Evolutionary conservation across 1,139 yeast genomes (phyloP).

Genomic region (Geotrichum fermentans): DNA sequence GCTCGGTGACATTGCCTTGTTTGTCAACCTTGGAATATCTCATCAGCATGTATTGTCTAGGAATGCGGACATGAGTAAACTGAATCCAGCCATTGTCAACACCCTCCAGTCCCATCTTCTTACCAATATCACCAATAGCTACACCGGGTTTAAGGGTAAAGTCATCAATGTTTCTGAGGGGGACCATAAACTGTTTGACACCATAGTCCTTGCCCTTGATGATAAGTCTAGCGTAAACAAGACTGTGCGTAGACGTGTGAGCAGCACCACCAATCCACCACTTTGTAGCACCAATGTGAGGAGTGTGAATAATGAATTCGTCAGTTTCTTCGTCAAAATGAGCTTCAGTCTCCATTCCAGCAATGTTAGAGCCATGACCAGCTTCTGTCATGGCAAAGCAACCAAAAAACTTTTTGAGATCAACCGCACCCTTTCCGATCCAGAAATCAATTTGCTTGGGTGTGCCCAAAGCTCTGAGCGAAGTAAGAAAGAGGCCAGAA

Average conservation of each 20-base stretch:
- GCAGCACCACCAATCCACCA: constrained; percentile 99
- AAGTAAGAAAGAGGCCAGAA: constrained; percentile 60
- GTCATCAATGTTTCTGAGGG: constrained; percentile 60
- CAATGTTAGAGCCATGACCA: constrained; percentile 92
- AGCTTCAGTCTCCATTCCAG: constrained; percentile 84
- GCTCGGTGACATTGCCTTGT: constrained; percentile 55
- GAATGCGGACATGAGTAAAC: constrained; percentile 71
- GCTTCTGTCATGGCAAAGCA: constrained; percentile 92
- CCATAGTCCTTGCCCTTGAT: constrained; percentile 81
- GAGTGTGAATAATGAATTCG: constrained; percentile 71
- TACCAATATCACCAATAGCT: constrained; percentile 82
- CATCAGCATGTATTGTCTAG: constrained; percentile 74
- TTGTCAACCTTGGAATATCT: constrained; percentile 65
- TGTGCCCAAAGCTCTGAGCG: constrained; percentile 68
- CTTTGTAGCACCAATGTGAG: constrained; percentile 84
- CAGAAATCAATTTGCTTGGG: constrained; percentile 56
- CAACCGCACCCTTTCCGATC: constrained; percentile 63
- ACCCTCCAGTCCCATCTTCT: constrained; percentile 79
- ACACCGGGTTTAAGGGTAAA: constrained; percentile 74
- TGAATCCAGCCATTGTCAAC: constrained; percentile 91
- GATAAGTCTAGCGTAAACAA: constrained; percentile 72
- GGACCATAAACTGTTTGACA: constrained; percentile 86
- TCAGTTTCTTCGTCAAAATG: constrained; percentile 61
- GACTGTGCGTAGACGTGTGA: constrained; percentile 81
- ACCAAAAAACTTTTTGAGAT: constrained; percentile 66